Base-by-base conservation (phyloP, 2,329 filamentous ascomycete genomes). In the Xylaria sp. region DNA sequence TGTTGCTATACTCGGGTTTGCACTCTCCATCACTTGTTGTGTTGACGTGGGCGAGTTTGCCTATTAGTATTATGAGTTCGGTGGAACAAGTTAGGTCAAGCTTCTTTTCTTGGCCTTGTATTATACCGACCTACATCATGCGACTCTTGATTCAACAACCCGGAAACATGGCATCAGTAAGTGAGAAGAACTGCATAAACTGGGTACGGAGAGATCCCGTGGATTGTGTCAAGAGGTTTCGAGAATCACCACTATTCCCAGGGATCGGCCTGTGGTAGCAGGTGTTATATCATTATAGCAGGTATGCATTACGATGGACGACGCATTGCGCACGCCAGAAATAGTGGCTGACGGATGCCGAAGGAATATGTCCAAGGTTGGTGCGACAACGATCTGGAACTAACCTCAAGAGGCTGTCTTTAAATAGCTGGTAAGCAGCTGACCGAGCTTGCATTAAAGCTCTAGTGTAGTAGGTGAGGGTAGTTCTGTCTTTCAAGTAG, bases 201-300 rank as follows among this genome's bases (percentile, higher is more conserved):
- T 20, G 2, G 4, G 13, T 33, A 31, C 20, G 23, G 36, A 13
- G 36, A 9, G 36, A 23, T 18, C 49, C 36, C 8, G 12, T 55
- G 36, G 20, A 55, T 20, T 58, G 59, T 59, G 10, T 63, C 59
- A 59, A 54, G 46, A 36, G 20, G 52, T 52, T 62, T 59, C 25
- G 3, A 43, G 20, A 61, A 62, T 12, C 54, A 18, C 12, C 4
- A 23, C 12, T 49, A 31, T 31, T 57, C 28, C 10, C 33, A 67
- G 43, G 31, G 43, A 28, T 51, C 8, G 41, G 3, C 49, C 64
- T 10, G 52, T 36, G 13, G 31, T 25, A n/a, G 39, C 12, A 31
- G 36, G 43, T 54, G 48, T 28, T 28, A 36, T 43, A 43, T 52
- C 33, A 39, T 5, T 39, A n/a, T 51, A 51, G 31, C 15, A 15